These are phyloP conservation scores for Komagataea norvegica DNA, from an alignment of 1,139 yeast genomes.

Conservation along the genomic window DNA sequence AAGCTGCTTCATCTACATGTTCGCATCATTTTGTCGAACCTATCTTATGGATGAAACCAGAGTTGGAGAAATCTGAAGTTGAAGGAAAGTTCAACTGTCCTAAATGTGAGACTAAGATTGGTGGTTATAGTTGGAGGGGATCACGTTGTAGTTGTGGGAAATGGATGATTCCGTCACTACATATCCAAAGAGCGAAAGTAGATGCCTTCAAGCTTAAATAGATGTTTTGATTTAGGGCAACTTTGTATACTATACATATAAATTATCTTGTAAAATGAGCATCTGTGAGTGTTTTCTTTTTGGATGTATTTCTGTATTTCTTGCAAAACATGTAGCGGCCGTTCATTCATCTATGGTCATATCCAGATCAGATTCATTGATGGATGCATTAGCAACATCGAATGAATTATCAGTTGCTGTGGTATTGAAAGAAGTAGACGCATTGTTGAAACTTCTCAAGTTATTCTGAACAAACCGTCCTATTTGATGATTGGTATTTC, in stretches of 20 bases:
- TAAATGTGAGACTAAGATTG: conserved; percentile 75
- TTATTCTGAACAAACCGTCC: conserved; percentile 9
- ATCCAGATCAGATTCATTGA: conserved; percentile 40
- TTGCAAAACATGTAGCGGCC: not conserved
- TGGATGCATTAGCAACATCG: conserved; percentile 25
- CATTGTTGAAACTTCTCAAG: conserved; percentile 6
- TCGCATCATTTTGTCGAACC: conserved; percentile 91
- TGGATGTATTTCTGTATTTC: not conserved
- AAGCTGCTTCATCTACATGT: conserved; percentile 56
- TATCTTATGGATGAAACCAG: conserved; percentile 83
- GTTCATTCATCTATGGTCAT: conserved; percentile 43
- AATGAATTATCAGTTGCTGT: conserved; percentile 16
- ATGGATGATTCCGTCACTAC: conserved; percentile 94
- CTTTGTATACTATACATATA: too few species aligned
- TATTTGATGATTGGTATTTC: conserved; percentile 1
- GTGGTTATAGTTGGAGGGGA: conserved; percentile 95
- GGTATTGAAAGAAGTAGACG: conserved; percentile 7
- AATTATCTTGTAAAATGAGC: too few species aligned
- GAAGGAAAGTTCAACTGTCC: conserved; percentile 89
- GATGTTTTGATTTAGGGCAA: not conserved
- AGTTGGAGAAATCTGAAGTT: conserved; percentile 55
- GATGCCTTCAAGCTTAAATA: conserved; percentile 46
- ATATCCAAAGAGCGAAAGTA: conserved; percentile 73
- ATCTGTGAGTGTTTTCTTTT: too few species aligned
- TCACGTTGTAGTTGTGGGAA: conserved; percentile 90